phyloP scores from a whole-genome alignment of 768 basidiomycete genomes.

The Psilocybe subaeruginosa region DNA sequence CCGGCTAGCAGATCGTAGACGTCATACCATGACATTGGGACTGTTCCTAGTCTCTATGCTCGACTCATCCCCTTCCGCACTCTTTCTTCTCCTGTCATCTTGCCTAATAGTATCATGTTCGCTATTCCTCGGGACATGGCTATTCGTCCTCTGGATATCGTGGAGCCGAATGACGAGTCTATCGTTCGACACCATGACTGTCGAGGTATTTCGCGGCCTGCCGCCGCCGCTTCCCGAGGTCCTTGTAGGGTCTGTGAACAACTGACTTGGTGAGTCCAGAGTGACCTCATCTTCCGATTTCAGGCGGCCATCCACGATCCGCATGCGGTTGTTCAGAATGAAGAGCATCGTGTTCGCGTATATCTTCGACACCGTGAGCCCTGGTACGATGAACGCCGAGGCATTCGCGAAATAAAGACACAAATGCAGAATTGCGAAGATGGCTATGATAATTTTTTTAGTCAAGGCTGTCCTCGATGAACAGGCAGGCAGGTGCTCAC shows the following conservation, averaged over 20 bases:
- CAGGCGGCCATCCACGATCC: slow-evolving; percentile 4
- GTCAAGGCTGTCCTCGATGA: no score
- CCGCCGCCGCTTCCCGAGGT: neutral
- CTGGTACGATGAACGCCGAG: slow-evolving; percentile 26
- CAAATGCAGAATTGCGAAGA: slow-evolving; percentile 28
- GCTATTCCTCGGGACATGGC: neutral
- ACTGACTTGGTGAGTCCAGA: neutral
- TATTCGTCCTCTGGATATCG: slow-evolving; percentile 10
- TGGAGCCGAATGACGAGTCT: slow-evolving; percentile 15
- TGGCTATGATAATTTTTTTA: slow-evolving; percentile 11
- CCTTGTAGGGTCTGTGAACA: neutral
- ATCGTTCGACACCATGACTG: slow-evolving; percentile 16
- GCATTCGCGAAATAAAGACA: slow-evolving; percentile 29
- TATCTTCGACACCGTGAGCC: slow-evolving; percentile 29
- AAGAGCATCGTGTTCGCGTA: slow-evolving; percentile 34
- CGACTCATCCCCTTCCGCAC: neutral
- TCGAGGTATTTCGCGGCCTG: slow-evolving; percentile 5
- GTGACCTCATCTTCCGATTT: neutral
- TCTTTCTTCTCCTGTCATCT: neutral
- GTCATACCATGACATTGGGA: neutral
- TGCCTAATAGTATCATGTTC: neutral
- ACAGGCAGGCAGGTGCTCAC: slow-evolving; percentile 15
- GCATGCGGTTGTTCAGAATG: slow-evolving; percentile 30
- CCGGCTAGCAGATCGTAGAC: neutral
- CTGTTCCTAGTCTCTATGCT: neutral